phyloP scores from a whole-genome alignment of 208 protist genomes.

The Acanthamoeba pearcei region DNA sequence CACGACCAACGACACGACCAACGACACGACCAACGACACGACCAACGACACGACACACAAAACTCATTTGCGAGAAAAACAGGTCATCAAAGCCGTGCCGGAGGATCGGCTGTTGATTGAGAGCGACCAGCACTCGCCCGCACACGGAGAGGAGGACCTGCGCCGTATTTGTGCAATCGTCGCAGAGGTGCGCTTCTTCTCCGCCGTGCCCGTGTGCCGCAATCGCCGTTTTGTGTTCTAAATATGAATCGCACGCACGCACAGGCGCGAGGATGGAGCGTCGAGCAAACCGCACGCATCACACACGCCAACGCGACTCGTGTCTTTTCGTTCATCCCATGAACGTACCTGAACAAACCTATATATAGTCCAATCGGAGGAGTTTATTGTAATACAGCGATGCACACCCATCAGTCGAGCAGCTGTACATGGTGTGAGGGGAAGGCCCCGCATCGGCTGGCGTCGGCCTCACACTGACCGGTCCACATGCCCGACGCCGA shows the following conservation, averaged over 20 bases:
- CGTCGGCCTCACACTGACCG: neutral
- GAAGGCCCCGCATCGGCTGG: neutral
- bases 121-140: constrained; percentile 37
- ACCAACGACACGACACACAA: neutral
- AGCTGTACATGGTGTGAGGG: neutral
- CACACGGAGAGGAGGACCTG: neutral
- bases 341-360: too few relatives aligned
- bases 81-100: constrained; percentile 56
- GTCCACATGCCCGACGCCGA: neutral
- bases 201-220: too few relatives aligned
- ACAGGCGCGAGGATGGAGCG: constrained; percentile 46
- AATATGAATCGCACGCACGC: neutral
- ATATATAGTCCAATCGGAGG: too few relatives aligned
- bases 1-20: too few relatives aligned
- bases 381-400: neutral
- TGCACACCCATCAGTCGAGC: neutral
- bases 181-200: neutral
- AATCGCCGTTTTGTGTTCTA: too few relatives aligned
- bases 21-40: too few relatives aligned
- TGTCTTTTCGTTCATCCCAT: constrained; percentile 37
- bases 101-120: constrained; percentile 71
- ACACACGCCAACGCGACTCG: constrained; percentile 48
- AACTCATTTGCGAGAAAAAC: neutral
- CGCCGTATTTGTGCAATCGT: constrained; percentile 14
- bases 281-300: constrained; percentile 6